Evolutionary conservation across 1,284 basidiomycete genomes (phyloP).

Genomic region (Butyriboletus appendiculatus): DNA sequence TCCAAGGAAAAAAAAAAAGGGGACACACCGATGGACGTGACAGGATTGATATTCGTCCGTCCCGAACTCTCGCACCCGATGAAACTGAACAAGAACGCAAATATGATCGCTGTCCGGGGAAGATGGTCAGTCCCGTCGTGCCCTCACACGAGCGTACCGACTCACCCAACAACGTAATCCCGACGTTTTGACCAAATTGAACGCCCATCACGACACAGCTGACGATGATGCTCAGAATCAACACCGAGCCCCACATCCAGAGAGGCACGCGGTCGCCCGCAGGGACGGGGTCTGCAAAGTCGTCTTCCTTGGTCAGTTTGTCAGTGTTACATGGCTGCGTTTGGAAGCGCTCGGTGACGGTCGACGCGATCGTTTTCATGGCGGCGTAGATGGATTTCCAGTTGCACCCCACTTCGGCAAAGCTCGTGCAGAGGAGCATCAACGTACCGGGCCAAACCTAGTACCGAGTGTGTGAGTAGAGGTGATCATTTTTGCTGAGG

Average conservation of each 20-base stretch:
- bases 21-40: slow-evolving; percentile 17
- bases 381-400: slow-evolving; percentile 21
- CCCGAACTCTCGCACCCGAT: slow-evolving; percentile 16
- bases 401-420: slow-evolving; percentile 46
- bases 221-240: slow-evolving; percentile 51
- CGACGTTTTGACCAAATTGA: slow-evolving; percentile 59
- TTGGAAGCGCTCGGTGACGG: slow-evolving; percentile 2
- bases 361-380: neutral
- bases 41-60: slow-evolving; percentile 14
- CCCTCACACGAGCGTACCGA: neutral
- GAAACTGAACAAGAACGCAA: slow-evolving; percentile 19
- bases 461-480: neutral
- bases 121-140: too few species aligned
- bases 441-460: slow-evolving; percentile 65
- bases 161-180: slow-evolving; percentile 49
- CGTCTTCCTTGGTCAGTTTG: slow-evolving; percentile 13
- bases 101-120: slow-evolving; percentile 8
- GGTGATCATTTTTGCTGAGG: neutral
- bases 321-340: neutral
- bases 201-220: slow-evolving; percentile 58
- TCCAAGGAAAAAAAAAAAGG: neutral
- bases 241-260: slow-evolving; percentile 56
- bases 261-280: slow-evolving; percentile 54
- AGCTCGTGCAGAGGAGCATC: slow-evolving; percentile 53
- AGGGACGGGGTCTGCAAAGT: slow-evolving; percentile 42